Base-by-base conservation (phyloP, 176 grass and related monocot genomes). In the Tuctoria greenei region DNA sequence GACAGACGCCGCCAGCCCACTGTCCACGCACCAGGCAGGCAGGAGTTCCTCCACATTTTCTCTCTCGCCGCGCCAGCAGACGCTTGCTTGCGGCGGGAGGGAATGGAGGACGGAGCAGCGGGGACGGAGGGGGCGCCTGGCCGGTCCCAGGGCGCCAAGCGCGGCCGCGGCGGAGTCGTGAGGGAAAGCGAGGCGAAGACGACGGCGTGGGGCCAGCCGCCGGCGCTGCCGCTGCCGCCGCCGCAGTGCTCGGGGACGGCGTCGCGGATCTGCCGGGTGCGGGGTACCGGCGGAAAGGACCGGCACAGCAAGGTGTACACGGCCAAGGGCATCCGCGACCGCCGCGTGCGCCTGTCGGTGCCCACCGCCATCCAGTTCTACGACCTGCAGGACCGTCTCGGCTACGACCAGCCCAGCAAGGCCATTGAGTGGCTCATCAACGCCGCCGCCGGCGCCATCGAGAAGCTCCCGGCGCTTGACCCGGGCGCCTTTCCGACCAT, bases 221-320 rank as follows among this genome's bases (percentile, higher is more conserved):
- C 76, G 64, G 57, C 74, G 46, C 38, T 59, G 49, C 64, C 26
- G 55, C 61, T 1, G 42, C 61, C 10, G 77, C 83, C 26, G 74
- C 66, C 66, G 88, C 72, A 16, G 62, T 44, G 61, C 31, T 20
- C 31, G 31, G 31, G 31, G 35, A 46, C 81, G 62, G 82, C 61
- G 10, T 95, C 92, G 66, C 86, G 92, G 89, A 95, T 95, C 86
- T 95, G 84, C 86, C 73, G 89, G 2, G 84, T 92, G 18, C 61
- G 66, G 10, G 71, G 84, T 0, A 64, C 77, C 0, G 84, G 86
- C 1, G 86, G 89, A 13, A 96, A 96, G 81, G 93, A 96, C 81
- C 74, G 93, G 9, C 93, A 96, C 89, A 96, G 93, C 87, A 96
- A 96, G 81, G 93, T 96, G 23, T 90, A 83, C 84, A 96, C 93